Evolutionary conservation across 257 asterid species (phyloP), one percentile per base, ranked within the genome.

Genomic region (Ocimum tenuiflorum): DNA sequence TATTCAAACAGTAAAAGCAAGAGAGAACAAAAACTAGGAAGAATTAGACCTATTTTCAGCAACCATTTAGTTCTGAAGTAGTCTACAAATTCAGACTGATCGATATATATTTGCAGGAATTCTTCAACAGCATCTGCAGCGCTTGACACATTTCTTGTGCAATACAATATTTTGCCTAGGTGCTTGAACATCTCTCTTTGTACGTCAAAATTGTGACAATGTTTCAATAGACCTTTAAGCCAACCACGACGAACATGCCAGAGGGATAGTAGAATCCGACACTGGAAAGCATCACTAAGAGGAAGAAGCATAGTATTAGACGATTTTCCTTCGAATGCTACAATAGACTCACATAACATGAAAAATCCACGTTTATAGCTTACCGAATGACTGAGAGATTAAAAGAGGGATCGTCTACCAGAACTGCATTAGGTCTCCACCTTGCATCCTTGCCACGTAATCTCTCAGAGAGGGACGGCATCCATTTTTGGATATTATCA

Each of bases 121-220:
- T 82, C 85, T 52, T 79, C 81, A 48, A 77, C 68, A 57, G 77
- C 81, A 67, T 72, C 75, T 42, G 61, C 41, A 68, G 64, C 47
- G 69, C 71, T 72, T 4, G 73, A 66, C 19, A 69, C 82, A 55
- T 47, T 77, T 70, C 79, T 70, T 14, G 80, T 77, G 81, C 80
- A 59, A 62, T 77, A 82, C 73, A 82, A 70, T 75, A 82, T 77
- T 72, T 68, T 66, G 55, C 85, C 85, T 27, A 79, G 67, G 66
- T 72, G 82, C 78, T 75, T 82, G 73, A 82, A 80, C 82, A 80
- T 80, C 60, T 80, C 88, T 57, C 77, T 76, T 62, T 75, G 83
- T 65, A 77, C 73, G 24, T 77, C 75, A 24, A 78, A 77, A 59
- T 77, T 81, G 75, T 53, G 22, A 22, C 86, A 81, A 38, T 68